These are phyloP conservation scores for Tylopilus cervinicoccineus DNA, from an alignment of 768 basidiomycete species.

Conservation along the genomic window DNA sequence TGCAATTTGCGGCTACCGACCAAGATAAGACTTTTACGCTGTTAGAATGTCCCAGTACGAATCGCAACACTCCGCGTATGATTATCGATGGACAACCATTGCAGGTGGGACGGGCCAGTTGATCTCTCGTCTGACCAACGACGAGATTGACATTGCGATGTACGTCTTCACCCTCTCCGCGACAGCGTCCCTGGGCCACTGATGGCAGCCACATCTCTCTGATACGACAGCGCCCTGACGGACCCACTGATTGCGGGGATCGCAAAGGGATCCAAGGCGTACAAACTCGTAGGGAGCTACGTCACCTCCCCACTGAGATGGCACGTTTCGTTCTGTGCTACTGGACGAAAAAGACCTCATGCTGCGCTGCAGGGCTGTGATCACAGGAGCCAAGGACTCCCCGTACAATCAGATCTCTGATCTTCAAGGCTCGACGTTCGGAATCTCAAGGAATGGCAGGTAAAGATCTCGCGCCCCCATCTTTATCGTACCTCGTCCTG, in stretches of 20 bases:
- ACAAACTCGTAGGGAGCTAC: conserved; percentile 91
- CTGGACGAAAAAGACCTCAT: not conserved
- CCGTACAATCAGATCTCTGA: conserved; percentile 67
- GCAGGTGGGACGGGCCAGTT: conserved; percentile 84
- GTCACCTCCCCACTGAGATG: conserved; percentile 88
- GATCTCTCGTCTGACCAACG: conserved; percentile 66
- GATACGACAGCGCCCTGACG: conserved; percentile 68
- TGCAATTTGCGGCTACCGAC: conserved; percentile 77
- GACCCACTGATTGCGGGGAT: conserved; percentile 91
- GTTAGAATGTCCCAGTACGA: conserved; percentile 83
- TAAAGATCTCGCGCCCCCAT: conserved; percentile 15
- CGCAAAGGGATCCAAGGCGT: conserved; percentile 81
- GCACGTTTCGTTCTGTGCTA: conserved; percentile 35
- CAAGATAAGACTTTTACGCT: conserved; percentile 71
- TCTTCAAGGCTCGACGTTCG: conserved; percentile 76
- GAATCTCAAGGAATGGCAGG: conserved; percentile 90
- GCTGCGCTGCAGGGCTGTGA: conserved; percentile 69
- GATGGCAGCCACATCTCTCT: not conserved
- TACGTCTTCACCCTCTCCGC: conserved; percentile 30
- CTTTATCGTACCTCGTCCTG: not conserved
- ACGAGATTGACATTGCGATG: conserved; percentile 84
- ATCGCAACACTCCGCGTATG: not conserved
- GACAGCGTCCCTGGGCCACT: not conserved
- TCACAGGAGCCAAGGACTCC: conserved; percentile 68
- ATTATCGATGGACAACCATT: conserved; percentile 19